phyloP scores from a whole-genome alignment of 345 rosid species.

The Corymbia maculata region DNA sequence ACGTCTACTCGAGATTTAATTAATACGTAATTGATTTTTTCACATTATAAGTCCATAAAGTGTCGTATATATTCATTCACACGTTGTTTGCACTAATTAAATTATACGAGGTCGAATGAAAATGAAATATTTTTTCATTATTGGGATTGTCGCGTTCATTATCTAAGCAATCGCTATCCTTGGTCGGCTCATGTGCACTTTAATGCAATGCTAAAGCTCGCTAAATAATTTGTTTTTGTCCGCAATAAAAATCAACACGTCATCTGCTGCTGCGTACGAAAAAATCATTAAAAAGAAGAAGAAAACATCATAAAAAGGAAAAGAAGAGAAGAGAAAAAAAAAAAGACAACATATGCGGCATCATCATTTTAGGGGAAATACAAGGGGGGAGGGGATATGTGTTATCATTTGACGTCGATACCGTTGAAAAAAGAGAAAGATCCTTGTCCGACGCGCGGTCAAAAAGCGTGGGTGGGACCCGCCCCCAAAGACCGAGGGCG shows the following conservation, averaged over 20 bases:
- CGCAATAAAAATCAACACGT: not conserved
- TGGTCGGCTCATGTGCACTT: not conserved
- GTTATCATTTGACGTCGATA: not conserved
- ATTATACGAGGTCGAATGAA: not conserved
- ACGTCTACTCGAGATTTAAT: not conserved
- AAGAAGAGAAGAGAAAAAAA: not conserved
- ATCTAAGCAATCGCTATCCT: not conserved
- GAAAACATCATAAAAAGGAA: no score
- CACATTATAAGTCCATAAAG: not conserved
- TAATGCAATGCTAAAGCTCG: not conserved
- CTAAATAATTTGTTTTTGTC: not conserved
- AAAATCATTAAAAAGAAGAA: not conserved
- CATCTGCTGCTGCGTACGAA: not conserved
- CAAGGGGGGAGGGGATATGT: not conserved
- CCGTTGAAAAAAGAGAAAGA: not conserved
- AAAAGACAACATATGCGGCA: not conserved
- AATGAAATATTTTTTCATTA: not conserved
- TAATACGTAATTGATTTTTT: not conserved
- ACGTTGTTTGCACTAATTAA: not conserved
- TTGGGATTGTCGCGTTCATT: not conserved
- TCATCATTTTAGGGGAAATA: not conserved
- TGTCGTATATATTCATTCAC: not conserved
- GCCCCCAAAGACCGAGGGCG: not conserved
- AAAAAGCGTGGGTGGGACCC: conserved; percentile 1
- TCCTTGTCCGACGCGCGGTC: conserved; percentile 1